Percentiles rank a stretch among this genome's conserved stretches.
Evolutionary conservation across 2,329 filamentous ascomycete species (phyloP).

Genomic region (Botrytis medusae): DNA sequence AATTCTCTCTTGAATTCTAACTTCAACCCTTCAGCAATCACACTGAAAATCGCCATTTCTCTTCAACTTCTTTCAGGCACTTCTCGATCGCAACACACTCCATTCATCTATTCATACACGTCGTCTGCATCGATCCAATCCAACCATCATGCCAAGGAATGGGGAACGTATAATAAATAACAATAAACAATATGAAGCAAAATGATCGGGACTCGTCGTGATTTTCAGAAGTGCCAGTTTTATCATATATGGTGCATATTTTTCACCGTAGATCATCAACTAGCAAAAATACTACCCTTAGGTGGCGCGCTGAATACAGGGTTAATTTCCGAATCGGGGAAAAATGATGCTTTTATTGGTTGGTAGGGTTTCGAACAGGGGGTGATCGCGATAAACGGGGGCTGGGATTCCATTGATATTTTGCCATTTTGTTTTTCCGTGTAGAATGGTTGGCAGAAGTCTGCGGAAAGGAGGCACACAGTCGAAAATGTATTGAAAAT

Average conservation of each 20-base stretch:
- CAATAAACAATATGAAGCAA: neutral
- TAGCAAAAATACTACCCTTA: neutral
- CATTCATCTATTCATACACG: neutral
- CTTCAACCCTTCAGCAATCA: constrained; percentile 9
- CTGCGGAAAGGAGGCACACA: neutral
- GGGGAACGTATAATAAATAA: neutral
- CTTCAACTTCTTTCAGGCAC: too few species aligned
- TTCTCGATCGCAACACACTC: neutral
- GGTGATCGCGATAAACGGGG: neutral
- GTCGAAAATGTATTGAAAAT: neutral
- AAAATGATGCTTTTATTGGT: constrained; percentile 13
- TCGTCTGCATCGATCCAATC: neutral
- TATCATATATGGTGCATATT: constrained; percentile 3
- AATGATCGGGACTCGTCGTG: neutral
- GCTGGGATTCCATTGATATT: neutral
- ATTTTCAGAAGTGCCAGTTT: neutral
- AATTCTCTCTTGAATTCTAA: constrained; percentile 18
- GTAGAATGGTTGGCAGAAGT: neutral
- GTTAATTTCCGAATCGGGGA: constrained; percentile 19
- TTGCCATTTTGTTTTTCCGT: too few species aligned
- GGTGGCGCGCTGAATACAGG: constrained; percentile 20
- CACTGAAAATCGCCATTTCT: constrained; percentile 8
- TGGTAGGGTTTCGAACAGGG: constrained; percentile 6
- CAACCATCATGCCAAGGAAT: neutral
- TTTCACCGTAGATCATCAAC: constrained; percentile 10